Evolutionary conservation across 192 early-diverging fungal species (phyloP).

Genomic region (Gamsiella multidivaricata): DNA sequence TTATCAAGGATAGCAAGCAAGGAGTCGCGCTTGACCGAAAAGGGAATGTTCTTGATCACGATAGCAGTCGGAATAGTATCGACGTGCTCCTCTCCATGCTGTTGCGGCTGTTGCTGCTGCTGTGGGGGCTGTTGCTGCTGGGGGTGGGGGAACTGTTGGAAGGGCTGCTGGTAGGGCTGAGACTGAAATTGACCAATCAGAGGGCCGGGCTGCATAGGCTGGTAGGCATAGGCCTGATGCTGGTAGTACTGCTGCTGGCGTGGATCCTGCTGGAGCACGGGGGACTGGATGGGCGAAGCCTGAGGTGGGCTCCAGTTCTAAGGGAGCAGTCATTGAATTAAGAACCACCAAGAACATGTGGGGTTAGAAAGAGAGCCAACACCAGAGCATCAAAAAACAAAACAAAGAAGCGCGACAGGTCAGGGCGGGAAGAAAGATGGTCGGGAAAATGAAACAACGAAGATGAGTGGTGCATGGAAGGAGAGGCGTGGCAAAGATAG

Average conservation of each 20-base stretch:
- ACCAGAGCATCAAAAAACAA: background rate
- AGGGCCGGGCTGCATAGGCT: slow-evolving; percentile 51
- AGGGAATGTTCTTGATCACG: slow-evolving; percentile 88
- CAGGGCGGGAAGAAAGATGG: background rate
- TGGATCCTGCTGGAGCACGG: slow-evolving; percentile 46
- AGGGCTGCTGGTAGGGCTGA: slow-evolving; percentile 27
- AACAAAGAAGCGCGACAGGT: background rate
- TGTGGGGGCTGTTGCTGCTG: slow-evolving; percentile 19
- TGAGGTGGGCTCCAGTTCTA: slow-evolving; percentile 54
- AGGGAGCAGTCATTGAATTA: background rate
- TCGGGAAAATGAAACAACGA: background rate
- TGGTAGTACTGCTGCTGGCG: slow-evolving; percentile 46
- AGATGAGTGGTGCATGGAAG: background rate
- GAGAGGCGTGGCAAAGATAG: background rate
- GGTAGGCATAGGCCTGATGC: slow-evolving; percentile 46
- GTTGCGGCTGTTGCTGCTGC: slow-evolving; percentile 16
- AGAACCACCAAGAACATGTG: background rate
- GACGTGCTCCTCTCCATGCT: slow-evolving; percentile 30
- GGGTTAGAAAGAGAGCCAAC: background rate
- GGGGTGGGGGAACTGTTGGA: slow-evolving; percentile 1
- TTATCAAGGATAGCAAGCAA: slow-evolving; percentile 73
- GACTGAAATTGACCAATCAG: slow-evolving; percentile 42
- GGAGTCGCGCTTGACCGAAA: slow-evolving; percentile 81
- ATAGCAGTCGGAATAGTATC: slow-evolving; percentile 78
- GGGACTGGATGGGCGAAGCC: slow-evolving; percentile 52